Conservation (phyloP, 1,284 basidiomycete species). For the Sporisorium graminicola region DNA sequence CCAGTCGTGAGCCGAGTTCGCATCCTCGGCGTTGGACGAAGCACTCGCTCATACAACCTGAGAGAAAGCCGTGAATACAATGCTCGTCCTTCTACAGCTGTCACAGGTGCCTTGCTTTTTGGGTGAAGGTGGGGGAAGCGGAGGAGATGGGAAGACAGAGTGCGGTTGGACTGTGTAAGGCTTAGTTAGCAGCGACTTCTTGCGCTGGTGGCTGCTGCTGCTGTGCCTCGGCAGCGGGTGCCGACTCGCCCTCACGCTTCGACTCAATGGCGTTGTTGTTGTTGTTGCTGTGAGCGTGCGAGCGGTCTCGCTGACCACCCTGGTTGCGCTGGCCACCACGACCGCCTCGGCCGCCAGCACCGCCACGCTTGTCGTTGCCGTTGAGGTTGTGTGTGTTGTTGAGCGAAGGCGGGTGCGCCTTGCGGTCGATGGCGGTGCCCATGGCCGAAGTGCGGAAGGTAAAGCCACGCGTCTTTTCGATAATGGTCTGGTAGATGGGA, state of each 20-base stretch:
- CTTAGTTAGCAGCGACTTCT: conserved; percentile 41
- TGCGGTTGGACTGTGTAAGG: background rate
- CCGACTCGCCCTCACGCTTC: conserved; percentile 41
- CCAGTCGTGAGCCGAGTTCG: background rate
- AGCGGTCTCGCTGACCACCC: conserved; percentile 44
- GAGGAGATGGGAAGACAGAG: background rate
- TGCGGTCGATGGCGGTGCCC: conserved; percentile 82
- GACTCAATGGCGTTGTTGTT: conserved; percentile 27
- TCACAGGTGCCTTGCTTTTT: conserved; percentile 20
- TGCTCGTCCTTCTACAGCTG: conserved; percentile 15
- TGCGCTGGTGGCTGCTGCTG: conserved; percentile 36
- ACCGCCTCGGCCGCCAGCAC: conserved; percentile 56
- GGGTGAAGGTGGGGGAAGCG: background rate
- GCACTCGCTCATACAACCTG: background rate
- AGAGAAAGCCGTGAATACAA: background rate
- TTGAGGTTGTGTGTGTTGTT: conserved; percentile 55
- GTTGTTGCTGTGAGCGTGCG: conserved; percentile 25
- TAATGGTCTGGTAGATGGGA: conserved; percentile 92
- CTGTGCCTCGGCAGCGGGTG: conserved; percentile 33
- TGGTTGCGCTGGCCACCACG: conserved; percentile 59
- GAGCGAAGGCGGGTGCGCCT: conserved; percentile 64
- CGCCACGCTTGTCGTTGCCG: conserved; percentile 53
- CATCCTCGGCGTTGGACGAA: background rate
- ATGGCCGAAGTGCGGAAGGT: conserved; percentile 91
- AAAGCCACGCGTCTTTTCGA: conserved; percentile 93